Conservation (phyloP, 192 early-diverging fungal genomes). For the Coemansia sp. region DNA sequence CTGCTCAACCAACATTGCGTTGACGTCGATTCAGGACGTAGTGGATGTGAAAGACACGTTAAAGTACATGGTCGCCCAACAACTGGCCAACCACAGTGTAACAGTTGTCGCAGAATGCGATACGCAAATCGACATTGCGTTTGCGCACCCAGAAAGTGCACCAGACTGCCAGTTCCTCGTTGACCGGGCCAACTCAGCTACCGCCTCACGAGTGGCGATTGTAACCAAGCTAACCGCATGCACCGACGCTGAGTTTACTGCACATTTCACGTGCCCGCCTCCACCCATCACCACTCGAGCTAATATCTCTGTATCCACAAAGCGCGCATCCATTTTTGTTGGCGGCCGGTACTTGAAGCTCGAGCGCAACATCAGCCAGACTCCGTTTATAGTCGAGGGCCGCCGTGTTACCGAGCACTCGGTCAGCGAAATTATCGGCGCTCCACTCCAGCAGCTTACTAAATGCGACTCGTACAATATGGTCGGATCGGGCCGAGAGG, state of each 20-base stretch:
- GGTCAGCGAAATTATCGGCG: constrained; percentile 77
- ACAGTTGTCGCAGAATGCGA: constrained; percentile 15
- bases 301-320: constrained; percentile 29
- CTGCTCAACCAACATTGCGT: constrained; percentile 1
- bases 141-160: constrained; percentile 24
- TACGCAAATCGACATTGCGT: constrained; percentile 32
- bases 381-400: constrained; percentile 76
- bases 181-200: neutral
- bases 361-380: constrained; percentile 76
- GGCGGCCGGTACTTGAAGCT: constrained; percentile 76
- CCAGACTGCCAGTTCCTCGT: constrained; percentile 34
- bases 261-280: constrained; percentile 28
- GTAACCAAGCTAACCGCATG: constrained; percentile 17
- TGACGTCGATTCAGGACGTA: neutral
- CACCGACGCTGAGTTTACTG: constrained; percentile 18
- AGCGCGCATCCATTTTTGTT: constrained; percentile 59
- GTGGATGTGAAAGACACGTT: constrained; percentile 40
- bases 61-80: constrained; percentile 23
- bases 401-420: constrained; percentile 68
- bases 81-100: neutral
- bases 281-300: constrained; percentile 7
- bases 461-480: constrained; percentile 72
- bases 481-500: constrained; percentile 83
- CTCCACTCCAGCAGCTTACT: constrained; percentile 58
- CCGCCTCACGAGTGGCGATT: constrained; percentile 13